Evolutionary conservation across 73 alveolate genomes (phyloP).

Genomic region (Tetrahymena malaccensis): DNA sequence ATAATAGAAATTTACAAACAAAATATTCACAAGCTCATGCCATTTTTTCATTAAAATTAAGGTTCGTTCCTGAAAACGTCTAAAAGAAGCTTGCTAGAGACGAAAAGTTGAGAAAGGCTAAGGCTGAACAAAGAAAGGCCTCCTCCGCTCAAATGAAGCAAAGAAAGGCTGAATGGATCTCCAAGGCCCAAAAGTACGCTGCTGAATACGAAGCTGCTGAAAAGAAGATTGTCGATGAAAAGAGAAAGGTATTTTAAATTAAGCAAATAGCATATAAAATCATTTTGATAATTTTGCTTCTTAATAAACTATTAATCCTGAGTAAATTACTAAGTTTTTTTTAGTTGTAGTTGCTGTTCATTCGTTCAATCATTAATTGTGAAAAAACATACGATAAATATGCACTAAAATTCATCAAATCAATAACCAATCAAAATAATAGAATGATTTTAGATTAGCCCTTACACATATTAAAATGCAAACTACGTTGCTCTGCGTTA

Average conservation of each 20-base stretch:
- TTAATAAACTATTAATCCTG: background rate
- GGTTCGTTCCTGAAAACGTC: conserved; percentile 27
- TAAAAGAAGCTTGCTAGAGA: conserved; percentile 19
- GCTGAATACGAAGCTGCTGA: conserved; percentile 29
- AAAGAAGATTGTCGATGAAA: conserved; percentile 27
- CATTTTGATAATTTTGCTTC: background rate
- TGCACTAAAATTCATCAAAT: background rate
- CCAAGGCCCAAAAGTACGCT: conserved; percentile 35
- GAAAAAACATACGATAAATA: background rate
- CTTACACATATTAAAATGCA: background rate
- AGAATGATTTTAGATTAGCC: background rate
- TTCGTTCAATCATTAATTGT: background rate
- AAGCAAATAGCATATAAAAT: background rate
- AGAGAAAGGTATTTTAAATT: conserved; percentile 5
- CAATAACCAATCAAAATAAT: background rate
- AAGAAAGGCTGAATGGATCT: conserved; percentile 18
- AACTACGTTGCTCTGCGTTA: background rate
- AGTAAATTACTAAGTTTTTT: background rate
- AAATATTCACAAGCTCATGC: background rate
- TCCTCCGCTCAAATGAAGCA: conserved; percentile 12
- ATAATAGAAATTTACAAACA: background rate
- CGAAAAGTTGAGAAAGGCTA: conserved; percentile 21
- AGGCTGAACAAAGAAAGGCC: conserved; percentile 10
- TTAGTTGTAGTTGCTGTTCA: background rate
- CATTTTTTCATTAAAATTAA: background rate